Conservation (phyloP, 345 rosid genomes). For the Theobroma cacao region DNA sequence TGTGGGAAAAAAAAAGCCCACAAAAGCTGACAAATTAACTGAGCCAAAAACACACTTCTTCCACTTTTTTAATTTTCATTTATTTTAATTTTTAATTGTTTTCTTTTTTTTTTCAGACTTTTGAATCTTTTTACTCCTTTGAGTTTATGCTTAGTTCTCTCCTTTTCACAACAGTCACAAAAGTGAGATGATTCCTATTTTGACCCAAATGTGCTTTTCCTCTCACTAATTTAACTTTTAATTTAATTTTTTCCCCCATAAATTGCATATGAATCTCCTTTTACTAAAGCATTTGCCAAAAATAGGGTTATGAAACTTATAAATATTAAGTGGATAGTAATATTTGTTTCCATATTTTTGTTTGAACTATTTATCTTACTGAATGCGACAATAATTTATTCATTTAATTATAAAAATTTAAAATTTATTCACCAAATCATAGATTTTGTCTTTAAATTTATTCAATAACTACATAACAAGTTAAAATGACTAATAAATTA, state of each 20-base stretch:
- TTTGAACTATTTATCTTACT: too few relatives aligned
- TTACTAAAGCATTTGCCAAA: not conserved
- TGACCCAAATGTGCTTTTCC: not conserved
- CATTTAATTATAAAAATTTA: too few relatives aligned
- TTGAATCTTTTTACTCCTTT: not conserved
- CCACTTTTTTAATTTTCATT: not conserved
- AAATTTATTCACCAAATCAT: too few relatives aligned
- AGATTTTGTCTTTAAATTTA: too few relatives aligned
- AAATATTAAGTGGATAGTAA: too few relatives aligned
- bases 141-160: not conserved
- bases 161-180: not conserved
- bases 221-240: not conserved
- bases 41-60: not conserved
- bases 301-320: too few relatives aligned
- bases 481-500: too few relatives aligned
- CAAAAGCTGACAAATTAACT: slow-evolving; percentile 6
- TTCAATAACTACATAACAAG: too few relatives aligned
- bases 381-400: too few relatives aligned
- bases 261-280: not conserved
- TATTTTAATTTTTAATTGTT: too few relatives aligned
- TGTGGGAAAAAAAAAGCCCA: not conserved
- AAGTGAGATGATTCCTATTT: not conserved
- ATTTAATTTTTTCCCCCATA: not conserved
- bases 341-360: too few relatives aligned
- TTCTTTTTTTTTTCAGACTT: not conserved